Percentiles rank a stretch among this genome's conserved stretches.
Evolutionary conservation across 2,329 filamentous ascomycete species (phyloP).

Genomic region (Curvularia eragrostidis): DNA sequence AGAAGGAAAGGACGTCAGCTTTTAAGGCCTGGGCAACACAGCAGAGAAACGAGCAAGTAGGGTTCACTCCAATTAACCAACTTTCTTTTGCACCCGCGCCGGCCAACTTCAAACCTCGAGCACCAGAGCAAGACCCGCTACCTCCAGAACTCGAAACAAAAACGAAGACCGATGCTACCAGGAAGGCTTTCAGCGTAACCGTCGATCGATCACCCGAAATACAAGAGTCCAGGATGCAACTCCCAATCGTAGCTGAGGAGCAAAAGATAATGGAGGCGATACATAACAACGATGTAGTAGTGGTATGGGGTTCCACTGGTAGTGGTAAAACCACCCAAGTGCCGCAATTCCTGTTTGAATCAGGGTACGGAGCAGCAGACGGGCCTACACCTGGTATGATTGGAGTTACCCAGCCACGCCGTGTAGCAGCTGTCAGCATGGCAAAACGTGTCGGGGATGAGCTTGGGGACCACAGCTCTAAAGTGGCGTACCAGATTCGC

Average conservation of each 20-base stretch:
- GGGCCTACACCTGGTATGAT: constrained; percentile 90
- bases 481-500: constrained; percentile 88
- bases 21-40: constrained; percentile 95
- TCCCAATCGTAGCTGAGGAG: constrained; percentile 93
- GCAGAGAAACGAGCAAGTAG: constrained; percentile 83
- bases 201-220: constrained; percentile 75
- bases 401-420: constrained; percentile 90
- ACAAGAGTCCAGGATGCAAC: constrained; percentile 75
- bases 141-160: constrained; percentile 68
- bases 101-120: constrained; percentile 70
- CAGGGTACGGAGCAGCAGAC: constrained; percentile 81
- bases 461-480: constrained; percentile 75
- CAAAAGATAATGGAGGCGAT: constrained; percentile 98
- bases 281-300: constrained; percentile 85
- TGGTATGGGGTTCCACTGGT: constrained; percentile 93
- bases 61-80: constrained; percentile 63
- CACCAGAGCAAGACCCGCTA: constrained; percentile 73
- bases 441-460: constrained; percentile 89
- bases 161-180: constrained; percentile 61
- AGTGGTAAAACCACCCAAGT: constrained; percentile 98
- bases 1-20: constrained; percentile 64
- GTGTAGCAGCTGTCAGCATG: constrained; percentile 97
- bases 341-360: constrained; percentile 94
- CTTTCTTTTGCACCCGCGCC: constrained; percentile 56
- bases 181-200: constrained; percentile 78